Conservation (phyloP, 2,329 filamentous ascomycete genomes). For the Macrophomina tecta region DNA sequence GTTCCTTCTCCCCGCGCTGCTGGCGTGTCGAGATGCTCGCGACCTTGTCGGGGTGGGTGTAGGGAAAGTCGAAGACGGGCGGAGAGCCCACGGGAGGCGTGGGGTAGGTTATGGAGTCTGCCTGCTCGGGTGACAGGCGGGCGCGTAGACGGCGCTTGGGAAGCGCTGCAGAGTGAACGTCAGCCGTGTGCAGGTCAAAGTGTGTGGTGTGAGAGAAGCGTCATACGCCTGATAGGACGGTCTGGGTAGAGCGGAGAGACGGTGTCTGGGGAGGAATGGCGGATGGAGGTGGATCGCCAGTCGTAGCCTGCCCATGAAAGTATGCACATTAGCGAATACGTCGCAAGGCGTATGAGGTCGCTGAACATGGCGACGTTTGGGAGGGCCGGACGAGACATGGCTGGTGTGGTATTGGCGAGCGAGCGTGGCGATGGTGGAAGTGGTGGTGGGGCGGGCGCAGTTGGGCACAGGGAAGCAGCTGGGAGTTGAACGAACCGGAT, state of each 20-base stretch:
- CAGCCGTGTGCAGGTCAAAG: constrained; percentile 14
- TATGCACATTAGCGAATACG: constrained; percentile 28
- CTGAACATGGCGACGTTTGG: constrained; percentile 42
- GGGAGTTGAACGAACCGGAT: constrained; percentile 42
- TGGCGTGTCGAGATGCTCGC: constrained; percentile 42
- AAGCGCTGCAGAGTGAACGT: constrained; percentile 61
- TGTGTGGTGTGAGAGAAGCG: constrained; percentile 24
- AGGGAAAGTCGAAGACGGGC: constrained; percentile 77
- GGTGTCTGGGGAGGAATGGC: constrained; percentile 64
- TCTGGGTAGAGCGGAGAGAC: constrained; percentile 83
- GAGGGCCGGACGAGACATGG: constrained; percentile 31
- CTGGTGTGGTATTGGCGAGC: constrained; percentile 26
- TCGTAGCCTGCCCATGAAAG: constrained; percentile 44
- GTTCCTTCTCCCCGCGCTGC: constrained; percentile 59
- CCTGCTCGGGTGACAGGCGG: constrained; percentile 83
- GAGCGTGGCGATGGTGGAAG: constrained; percentile 33
- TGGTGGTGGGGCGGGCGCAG: constrained; percentile 28
- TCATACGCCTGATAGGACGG: constrained; percentile 74
- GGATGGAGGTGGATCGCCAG: constrained; percentile 45
- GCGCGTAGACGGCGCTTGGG: constrained; percentile 89
- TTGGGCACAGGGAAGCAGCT: constrained; percentile 27
- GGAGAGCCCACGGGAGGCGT: constrained; percentile 72
- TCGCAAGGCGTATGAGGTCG: constrained; percentile 30
- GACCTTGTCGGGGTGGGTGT: constrained; percentile 43
- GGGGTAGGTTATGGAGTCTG: constrained; percentile 81